Evolutionary conservation across 768 basidiomycete genomes (phyloP).

Genomic region (Amanita brunnescens): DNA sequence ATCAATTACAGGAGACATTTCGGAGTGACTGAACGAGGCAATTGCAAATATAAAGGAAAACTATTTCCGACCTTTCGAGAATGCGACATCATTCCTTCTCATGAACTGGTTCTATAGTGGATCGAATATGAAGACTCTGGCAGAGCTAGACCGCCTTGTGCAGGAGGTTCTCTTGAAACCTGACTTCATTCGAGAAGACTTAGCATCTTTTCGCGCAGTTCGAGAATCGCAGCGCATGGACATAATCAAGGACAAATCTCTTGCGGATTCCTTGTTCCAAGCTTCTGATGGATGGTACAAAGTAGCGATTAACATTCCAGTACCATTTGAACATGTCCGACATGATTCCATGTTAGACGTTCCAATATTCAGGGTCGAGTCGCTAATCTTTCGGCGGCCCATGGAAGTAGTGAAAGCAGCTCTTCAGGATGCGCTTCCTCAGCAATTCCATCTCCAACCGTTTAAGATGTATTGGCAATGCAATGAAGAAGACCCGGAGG

Average conservation of each 20-base stretch:
- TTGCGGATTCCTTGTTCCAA: background rate
- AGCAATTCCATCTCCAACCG: background rate
- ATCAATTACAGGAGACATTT: too few relatives aligned
- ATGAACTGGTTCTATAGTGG: background rate
- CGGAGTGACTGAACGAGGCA: too few relatives aligned
- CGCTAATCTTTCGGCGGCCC: slow-evolving; percentile 18
- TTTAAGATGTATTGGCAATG: background rate
- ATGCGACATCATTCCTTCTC: background rate
- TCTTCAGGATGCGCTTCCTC: slow-evolving; percentile 6
- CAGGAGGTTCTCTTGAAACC: background rate
- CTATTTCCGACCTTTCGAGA: too few relatives aligned
- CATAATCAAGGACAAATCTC: background rate
- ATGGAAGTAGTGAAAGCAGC: slow-evolving; percentile 19
- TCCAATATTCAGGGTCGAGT: slow-evolving; percentile 15
- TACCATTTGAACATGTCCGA: slow-evolving; percentile 12
- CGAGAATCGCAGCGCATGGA: background rate
- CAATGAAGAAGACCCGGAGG: background rate
- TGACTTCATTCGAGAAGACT: background rate
- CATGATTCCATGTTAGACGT: slow-evolving; percentile 13
- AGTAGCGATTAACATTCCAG: slow-evolving; percentile 13
- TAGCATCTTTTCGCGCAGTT: background rate
- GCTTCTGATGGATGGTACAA: slow-evolving; percentile 17
- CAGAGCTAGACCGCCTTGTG: background rate
- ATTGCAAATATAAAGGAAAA: too few relatives aligned
- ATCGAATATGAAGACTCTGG: background rate